phyloP scores from a whole-genome alignment of 441 rosid species.

The Metrosideros polymorpha region DNA sequence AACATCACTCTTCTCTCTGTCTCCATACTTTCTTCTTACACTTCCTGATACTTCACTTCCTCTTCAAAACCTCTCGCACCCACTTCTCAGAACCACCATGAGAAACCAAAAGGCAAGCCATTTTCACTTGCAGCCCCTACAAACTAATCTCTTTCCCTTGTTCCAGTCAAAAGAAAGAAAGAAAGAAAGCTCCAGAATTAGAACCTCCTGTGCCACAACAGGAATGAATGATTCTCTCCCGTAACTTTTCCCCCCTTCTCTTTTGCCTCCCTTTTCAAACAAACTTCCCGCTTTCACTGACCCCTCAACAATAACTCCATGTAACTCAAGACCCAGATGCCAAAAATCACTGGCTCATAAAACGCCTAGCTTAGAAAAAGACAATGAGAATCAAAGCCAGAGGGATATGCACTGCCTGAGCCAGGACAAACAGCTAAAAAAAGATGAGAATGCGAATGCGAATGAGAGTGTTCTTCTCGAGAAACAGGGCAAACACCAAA shows the following conservation, averaged over 20 bases:
- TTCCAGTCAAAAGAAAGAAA: not conserved
- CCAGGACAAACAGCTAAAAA: slow-evolving; percentile 9
- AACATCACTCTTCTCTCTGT: slow-evolving; percentile 37
- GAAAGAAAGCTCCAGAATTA: slow-evolving; percentile 1
- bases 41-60: slow-evolving; percentile 20
- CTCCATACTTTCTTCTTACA: slow-evolving; percentile 1
- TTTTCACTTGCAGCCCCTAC: not conserved
- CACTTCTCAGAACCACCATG: slow-evolving; percentile 14
- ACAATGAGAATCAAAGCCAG: slow-evolving; percentile 14
- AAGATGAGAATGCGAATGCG: not conserved
- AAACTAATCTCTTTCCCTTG: not conserved
- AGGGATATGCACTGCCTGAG: slow-evolving; percentile 12
- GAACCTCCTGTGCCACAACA: slow-evolving; percentile 14
- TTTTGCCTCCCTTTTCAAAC: not conserved
- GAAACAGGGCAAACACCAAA: slow-evolving; percentile 34
- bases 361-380: slow-evolving; percentile 14
- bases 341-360: slow-evolving; percentile 14
- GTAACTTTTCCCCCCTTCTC: not conserved
- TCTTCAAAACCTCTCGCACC: slow-evolving; percentile 6
- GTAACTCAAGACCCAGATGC: slow-evolving; percentile 24
- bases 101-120: not conserved
- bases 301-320: slow-evolving; percentile 1
- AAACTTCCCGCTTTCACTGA: not conserved
- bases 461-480: slow-evolving; percentile 29
- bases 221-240: not conserved